Conservation (phyloP, 2,329 filamentous ascomycete genomes). For the Pseudocercospora crystallina region DNA sequence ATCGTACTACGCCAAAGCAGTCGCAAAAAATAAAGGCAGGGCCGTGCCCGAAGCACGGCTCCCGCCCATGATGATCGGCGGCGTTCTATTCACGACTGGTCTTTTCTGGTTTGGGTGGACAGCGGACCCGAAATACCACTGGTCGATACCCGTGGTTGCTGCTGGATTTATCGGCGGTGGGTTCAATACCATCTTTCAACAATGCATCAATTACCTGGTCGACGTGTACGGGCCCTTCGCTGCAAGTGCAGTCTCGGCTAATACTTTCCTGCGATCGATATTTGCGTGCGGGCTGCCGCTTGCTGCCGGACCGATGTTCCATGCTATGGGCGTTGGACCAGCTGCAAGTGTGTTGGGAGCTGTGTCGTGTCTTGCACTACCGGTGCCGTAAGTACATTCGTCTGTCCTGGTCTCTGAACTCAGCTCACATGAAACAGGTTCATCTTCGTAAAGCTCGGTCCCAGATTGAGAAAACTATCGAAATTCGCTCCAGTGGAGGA, state of each 20-base stretch:
- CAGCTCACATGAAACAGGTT: conserved; percentile 23
- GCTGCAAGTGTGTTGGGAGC: conserved; percentile 44
- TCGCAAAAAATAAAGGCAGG: conserved; percentile 36
- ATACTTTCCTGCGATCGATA: conserved; percentile 49
- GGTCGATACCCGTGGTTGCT: conserved; percentile 39
- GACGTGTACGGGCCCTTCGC: conserved; percentile 40
- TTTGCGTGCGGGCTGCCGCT: conserved; percentile 41
- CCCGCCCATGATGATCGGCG: conserved; percentile 48
- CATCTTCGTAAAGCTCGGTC: conserved; percentile 46
- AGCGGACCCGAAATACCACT: conserved; percentile 34
- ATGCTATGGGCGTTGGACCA: conserved; percentile 43
- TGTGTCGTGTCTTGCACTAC: conserved; percentile 41
- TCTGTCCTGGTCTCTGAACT: background rate
- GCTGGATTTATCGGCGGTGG: conserved; percentile 46
- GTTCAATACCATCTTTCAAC: conserved; percentile 50
- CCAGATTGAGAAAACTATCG: conserved; percentile 42
- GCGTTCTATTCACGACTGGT: conserved; percentile 38
- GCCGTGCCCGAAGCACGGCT: conserved; percentile 40
- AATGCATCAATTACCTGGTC: conserved; percentile 50
- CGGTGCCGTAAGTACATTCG: conserved; percentile 36
- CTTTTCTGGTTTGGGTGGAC: conserved; percentile 27
- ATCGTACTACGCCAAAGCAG: conserved; percentile 40
- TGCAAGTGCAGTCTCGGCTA: conserved; percentile 52
- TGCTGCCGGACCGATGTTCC: conserved; percentile 43
- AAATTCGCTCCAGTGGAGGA: conserved; percentile 31